A percentile compares a stretch with the other conserved stretches of the same genome.
phyloP scores from a whole-genome alignment of 306 rosid species.

The Potentilla sterilis region DNA sequence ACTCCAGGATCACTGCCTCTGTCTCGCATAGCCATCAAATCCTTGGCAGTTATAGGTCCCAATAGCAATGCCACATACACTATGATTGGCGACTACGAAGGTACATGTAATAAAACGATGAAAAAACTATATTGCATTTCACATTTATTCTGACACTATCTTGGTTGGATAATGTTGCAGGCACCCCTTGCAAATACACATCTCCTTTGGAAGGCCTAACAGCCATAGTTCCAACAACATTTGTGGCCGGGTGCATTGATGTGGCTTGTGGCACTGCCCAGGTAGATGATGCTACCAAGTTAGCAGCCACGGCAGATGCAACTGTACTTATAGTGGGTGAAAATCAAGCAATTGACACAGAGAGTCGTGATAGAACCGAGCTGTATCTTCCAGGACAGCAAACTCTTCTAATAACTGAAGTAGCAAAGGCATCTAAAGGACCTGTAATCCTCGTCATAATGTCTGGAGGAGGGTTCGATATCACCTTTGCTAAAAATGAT shows the following conservation, averaged over 20 bases:
- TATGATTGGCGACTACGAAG: constrained; percentile 92
- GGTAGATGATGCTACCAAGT: constrained; percentile 57
- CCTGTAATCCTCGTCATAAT: constrained; percentile 89
- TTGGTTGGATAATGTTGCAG: constrained; percentile 42
- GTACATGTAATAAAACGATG: constrained; percentile 25
- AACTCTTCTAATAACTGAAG: constrained; percentile 56
- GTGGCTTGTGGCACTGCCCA: constrained; percentile 64
- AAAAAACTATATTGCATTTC: background rate
- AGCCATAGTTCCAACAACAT: constrained; percentile 61
- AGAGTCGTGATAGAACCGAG: constrained; percentile 71
- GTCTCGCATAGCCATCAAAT: constrained; percentile 55
- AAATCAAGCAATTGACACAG: constrained; percentile 77
- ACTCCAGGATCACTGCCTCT: constrained; percentile 62
- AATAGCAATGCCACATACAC: constrained; percentile 80
- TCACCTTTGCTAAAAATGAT: constrained; percentile 71
- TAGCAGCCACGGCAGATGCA: constrained; percentile 87
- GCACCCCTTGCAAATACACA: constrained; percentile 74
- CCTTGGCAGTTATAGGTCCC: constrained; percentile 89
- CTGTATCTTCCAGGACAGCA: constrained; percentile 90
- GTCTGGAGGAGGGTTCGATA: constrained; percentile 96
- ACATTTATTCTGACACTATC: background rate
- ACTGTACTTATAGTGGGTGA: constrained; percentile 77
- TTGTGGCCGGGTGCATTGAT: constrained; percentile 63
- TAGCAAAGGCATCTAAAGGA: constrained; percentile 80
- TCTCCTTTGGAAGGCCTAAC: constrained; percentile 84